A percentile compares a stretch with the other conserved stretches of the same genome.
Conservation (phyloP, 371 early-diverging fungal genomes). For the Mortierella sp. region DNA sequence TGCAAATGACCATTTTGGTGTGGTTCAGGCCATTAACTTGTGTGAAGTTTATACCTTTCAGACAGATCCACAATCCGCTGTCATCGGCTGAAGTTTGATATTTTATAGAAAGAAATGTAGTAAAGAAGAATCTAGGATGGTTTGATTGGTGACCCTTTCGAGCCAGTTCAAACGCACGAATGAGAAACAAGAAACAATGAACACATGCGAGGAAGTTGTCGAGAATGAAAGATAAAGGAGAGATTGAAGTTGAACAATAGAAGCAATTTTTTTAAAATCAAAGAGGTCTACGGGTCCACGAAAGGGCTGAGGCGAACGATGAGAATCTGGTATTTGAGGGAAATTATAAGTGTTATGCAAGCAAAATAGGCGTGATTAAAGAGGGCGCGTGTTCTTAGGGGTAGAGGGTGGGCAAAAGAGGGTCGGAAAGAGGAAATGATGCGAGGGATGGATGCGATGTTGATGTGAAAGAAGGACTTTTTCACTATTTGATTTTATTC, state of each 20-base stretch:
- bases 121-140: background rate
- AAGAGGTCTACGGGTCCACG: too few relatives aligned
- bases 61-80: slow-evolving; percentile 15
- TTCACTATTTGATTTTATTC: too few relatives aligned
- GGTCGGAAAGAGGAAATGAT: background rate
- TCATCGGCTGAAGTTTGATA: background rate
- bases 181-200: slow-evolving; percentile 2
- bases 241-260: background rate
- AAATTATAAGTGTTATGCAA: background rate
- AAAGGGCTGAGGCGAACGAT: too few relatives aligned
- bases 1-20: background rate
- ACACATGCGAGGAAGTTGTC: slow-evolving; percentile 8
- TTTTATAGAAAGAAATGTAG: background rate
- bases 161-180: slow-evolving; percentile 10
- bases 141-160: background rate
- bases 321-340: background rate
- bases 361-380: background rate
- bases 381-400: background rate
- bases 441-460: too few relatives aligned
- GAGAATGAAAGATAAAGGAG: background rate
- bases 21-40: background rate
- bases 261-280: too few relatives aligned
- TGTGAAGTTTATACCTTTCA: background rate
- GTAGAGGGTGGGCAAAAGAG: background rate
- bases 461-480: too few relatives aligned